Conservation (phyloP, 495 filamentous ascomycete species). For the Evernia prunastri region DNA sequence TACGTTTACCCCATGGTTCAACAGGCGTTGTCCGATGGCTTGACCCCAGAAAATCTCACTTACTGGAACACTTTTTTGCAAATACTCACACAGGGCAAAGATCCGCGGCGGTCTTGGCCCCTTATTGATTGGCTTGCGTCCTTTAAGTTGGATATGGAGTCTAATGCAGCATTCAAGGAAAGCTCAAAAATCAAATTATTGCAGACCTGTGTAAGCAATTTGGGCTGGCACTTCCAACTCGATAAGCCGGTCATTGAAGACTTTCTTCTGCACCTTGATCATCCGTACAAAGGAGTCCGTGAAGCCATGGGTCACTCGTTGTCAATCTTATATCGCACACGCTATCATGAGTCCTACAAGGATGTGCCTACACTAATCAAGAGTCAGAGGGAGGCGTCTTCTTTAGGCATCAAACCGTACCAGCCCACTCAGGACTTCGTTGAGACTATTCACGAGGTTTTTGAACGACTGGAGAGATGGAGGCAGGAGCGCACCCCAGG, state of each 20-base stretch:
- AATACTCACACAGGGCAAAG: slow-evolving; percentile 72
- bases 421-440: slow-evolving; percentile 66
- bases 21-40: slow-evolving; percentile 75
- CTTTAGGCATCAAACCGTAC: slow-evolving; percentile 82
- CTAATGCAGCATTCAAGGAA: slow-evolving; percentile 98
- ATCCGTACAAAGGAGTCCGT: slow-evolving; percentile 94
- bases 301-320: slow-evolving; percentile 91
- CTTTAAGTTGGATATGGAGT: slow-evolving; percentile 87
- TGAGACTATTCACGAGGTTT: slow-evolving; percentile 65
- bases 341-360: slow-evolving; percentile 87
- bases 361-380: slow-evolving; percentile 69
- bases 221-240: slow-evolving; percentile 93
- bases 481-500: slow-evolving; percentile 75
- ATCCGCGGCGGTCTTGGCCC: slow-evolving; percentile 81
- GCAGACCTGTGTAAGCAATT: slow-evolving; percentile 77
- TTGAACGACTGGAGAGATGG: slow-evolving; percentile 79
- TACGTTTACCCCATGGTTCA: slow-evolving; percentile 86
- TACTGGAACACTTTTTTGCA: slow-evolving; percentile 96
- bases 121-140: slow-evolving; percentile 75
- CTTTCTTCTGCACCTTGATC: slow-evolving; percentile 86
- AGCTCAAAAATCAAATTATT: slow-evolving; percentile 92
- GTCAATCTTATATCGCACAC: slow-evolving; percentile 76
- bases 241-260: slow-evolving; percentile 87
- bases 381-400: slow-evolving; percentile 68
- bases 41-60: slow-evolving; percentile 87